Evolutionary conservation across 495 filamentous ascomycete genomes (phyloP), one percentile per base, ranked within the genome.

Genomic region (Talaromyces trachyspermus): DNA sequence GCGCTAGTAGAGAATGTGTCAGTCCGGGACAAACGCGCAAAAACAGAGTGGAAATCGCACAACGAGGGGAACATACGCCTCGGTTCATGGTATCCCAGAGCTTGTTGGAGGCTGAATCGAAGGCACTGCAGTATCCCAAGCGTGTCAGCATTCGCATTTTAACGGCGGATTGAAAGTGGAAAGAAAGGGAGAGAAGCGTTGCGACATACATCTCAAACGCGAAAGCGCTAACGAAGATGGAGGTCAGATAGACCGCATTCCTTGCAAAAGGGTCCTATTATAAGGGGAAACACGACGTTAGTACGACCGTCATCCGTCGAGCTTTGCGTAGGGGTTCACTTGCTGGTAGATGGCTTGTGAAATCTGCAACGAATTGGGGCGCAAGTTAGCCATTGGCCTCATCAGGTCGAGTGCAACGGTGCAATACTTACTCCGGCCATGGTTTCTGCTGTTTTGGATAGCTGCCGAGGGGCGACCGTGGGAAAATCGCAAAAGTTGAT

Each of bases 1-100:
- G 55, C 92, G 88, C 87, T 97, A 42, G 60, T 62, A 49, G 41
- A 39, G 43, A 44, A 38, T 17, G 59, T 3, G 39, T 42, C 39
- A 42, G 39, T 18, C 27, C 6, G 27, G 12, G 27, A 12, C 12
- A 12, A 30, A 7, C 27, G 11, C 7, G 18, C 14, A 15, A 36
- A 10, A 36, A 46, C 35, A 33, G 24, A 25, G 14, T 19, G 32
- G n/a, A 51, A 15, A 30, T 1, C 23, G 17, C 18, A 20, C 15
- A 35, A 36, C n/a, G n/a, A 6, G 2, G 29, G 23, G 37, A 49
- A 70, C 89, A 56, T 88, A 95, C 91, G 53, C 91, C 91, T 56
- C 73, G 72, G 78, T 99, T 99, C 53, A 87, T 68, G 61, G 64
- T 68, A 59, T 99, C 88, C 91, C 92, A 99, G 62, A 95, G 49